These are phyloP conservation scores for Claviceps sp. DNA, from an alignment of 2,329 filamentous ascomycete genomes.

Conservation along the genomic window DNA sequence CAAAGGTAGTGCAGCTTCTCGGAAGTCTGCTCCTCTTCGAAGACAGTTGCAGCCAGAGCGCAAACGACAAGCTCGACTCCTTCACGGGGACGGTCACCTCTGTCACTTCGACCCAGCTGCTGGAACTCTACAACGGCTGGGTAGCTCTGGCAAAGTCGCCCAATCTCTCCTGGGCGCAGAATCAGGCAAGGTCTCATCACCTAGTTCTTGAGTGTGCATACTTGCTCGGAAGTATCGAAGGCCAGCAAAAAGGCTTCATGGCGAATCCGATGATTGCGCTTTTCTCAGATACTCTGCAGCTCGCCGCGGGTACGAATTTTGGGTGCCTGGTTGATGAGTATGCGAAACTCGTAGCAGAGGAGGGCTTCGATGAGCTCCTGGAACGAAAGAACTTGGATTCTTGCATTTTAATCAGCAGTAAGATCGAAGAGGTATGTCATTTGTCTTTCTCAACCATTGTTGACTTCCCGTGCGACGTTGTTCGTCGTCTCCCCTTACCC, in stretches of 20 bases:
- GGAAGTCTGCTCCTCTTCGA: conserved; percentile 8
- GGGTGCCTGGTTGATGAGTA: not conserved
- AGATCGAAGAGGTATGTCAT: conserved; percentile 4
- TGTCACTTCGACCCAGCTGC: not conserved
- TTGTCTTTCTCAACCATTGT: too few species aligned
- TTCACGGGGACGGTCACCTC: not conserved
- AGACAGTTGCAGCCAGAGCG: not conserved
- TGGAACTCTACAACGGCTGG: not conserved
- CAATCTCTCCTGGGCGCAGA: not conserved
- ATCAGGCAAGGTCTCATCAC: not conserved
- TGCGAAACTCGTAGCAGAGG: not conserved
- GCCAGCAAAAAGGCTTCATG: not conserved
- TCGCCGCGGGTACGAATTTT: not conserved
- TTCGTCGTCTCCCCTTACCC: not conserved
- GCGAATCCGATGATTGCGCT: not conserved
- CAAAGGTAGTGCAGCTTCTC: conserved; percentile 8
- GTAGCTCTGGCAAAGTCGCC: too few species aligned
- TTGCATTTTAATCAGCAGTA: conserved; percentile 8
- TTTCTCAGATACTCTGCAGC: conserved; percentile 3
- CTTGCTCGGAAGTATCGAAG: not conserved
- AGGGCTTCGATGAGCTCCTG: conserved; percentile 4
- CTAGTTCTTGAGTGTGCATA: conserved; percentile 7
- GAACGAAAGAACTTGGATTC: not conserved
- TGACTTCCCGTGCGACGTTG: too few species aligned
- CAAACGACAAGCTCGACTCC: not conserved